Conservation (phyloP, 768 basidiomycete genomes). For the Tulasnella sp. region DNA sequence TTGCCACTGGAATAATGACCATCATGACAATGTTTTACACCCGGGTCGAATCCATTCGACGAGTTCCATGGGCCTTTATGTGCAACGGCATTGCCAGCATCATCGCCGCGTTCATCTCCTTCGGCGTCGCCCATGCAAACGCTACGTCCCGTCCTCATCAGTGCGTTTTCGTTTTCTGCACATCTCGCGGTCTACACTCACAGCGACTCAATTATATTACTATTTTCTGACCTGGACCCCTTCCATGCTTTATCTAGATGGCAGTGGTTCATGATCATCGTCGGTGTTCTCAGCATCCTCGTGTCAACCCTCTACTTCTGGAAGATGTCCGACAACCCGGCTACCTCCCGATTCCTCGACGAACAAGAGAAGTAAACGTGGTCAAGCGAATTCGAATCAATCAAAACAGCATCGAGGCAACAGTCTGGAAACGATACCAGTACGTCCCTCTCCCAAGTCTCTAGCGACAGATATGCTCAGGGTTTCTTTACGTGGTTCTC, state of each 20-base stretch:
- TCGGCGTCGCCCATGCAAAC: constrained; percentile 35
- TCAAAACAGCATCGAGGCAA: constrained; percentile 82
- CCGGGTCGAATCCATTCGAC: constrained; percentile 34
- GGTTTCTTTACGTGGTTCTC: no score
- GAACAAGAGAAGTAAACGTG: constrained; percentile 65
- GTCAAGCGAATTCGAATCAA: constrained; percentile 70
- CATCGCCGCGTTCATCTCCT: constrained; percentile 34
- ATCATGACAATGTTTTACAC: constrained; percentile 37
- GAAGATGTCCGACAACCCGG: constrained; percentile 74
- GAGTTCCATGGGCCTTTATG: constrained; percentile 38
- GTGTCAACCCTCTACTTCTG: constrained; percentile 38
- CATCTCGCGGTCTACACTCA: no score
- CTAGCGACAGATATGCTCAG: neutral
- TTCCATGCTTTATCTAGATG: constrained; percentile 24
- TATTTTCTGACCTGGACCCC: neutral
- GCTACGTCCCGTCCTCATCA: constrained; percentile 28
- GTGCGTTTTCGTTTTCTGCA: neutral
- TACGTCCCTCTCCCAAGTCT: constrained; percentile 40
- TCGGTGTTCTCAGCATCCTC: constrained; percentile 35
- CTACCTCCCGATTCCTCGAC: constrained; percentile 74
- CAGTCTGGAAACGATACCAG: constrained; percentile 78
- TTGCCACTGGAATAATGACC: constrained; percentile 37
- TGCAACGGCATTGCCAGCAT: constrained; percentile 38
- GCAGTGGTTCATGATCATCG: constrained; percentile 42
- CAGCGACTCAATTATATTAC: no score